A percentile compares a stretch with the other conserved stretches of the same genome.
phyloP scores from a whole-genome alignment of 2,329 filamentous ascomycete species.

The Pestalotiopsis sp. region DNA sequence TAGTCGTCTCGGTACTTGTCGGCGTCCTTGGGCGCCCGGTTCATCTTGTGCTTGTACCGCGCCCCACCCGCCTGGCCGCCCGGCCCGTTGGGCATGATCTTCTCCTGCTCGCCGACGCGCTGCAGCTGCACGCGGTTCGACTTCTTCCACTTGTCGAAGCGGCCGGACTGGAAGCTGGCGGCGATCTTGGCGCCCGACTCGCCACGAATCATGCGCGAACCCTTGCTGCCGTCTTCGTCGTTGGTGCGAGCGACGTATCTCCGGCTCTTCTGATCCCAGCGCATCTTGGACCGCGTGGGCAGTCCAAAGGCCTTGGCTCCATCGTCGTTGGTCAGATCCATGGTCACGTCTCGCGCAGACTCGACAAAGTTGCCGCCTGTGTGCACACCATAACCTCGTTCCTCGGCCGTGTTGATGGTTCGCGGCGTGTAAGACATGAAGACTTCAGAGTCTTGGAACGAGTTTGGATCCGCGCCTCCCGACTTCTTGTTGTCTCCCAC shows the following conservation, averaged over 20 bases:
- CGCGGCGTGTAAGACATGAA: constrained; percentile 97
- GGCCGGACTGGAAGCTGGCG: constrained; percentile 87
- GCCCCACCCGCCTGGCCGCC: constrained; percentile 43
- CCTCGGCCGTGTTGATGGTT: constrained; percentile 79
- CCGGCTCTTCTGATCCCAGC: constrained; percentile 96
- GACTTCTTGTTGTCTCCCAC: constrained; percentile 62
- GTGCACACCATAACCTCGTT: constrained; percentile 91
- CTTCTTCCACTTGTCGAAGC: constrained; percentile 91
- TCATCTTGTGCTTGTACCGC: constrained; percentile 83
- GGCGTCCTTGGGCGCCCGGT: constrained; percentile 88
- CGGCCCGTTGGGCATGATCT: constrained; percentile 36
- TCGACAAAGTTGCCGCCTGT: constrained; percentile 85
- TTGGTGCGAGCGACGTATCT: constrained; percentile 93
- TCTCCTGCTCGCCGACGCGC: constrained; percentile 81
- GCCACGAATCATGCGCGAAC: constrained; percentile 74
- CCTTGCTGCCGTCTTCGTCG: constrained; percentile 89
- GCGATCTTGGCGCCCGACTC: constrained; percentile 97
- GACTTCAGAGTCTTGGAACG: constrained; percentile 83
- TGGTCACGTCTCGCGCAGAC: constrained; percentile 82
- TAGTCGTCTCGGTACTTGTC: constrained; percentile 94
- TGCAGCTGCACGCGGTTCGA: constrained; percentile 82
- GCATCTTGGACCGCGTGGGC: constrained; percentile 74
- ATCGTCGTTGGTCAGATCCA: constrained; percentile 94
- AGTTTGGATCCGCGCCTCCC: constrained; percentile 52
- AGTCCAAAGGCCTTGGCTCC: constrained; percentile 77